Percentiles rank a stretch among this genome's conserved stretches.
phyloP scores from a whole-genome alignment of 345 rosid genomes.

The Atalantia buxifolia region DNA sequence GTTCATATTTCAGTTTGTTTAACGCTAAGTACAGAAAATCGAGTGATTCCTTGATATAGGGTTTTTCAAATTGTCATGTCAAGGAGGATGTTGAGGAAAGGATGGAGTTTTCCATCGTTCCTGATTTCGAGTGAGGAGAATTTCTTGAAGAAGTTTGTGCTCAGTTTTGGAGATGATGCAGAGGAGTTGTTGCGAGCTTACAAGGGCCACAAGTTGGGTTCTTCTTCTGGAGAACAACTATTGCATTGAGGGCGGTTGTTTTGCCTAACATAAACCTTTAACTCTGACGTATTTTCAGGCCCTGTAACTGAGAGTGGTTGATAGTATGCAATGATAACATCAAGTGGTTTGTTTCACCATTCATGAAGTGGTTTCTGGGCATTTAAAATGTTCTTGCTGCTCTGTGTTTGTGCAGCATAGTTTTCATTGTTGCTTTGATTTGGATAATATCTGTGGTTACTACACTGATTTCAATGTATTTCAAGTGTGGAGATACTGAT shows the following conservation, averaged over 20 bases:
- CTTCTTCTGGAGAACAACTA: not conserved
- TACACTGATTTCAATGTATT: slow-evolving; percentile 62
- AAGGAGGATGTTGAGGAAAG: slow-evolving; percentile 27
- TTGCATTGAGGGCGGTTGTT: not conserved
- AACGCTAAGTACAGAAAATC: not conserved
- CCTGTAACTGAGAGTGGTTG: not conserved
- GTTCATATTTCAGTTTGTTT: no score
- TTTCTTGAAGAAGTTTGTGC: slow-evolving; percentile 29
- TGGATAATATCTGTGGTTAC: slow-evolving; percentile 34
- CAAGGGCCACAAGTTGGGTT: slow-evolving; percentile 15
- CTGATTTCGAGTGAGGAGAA: slow-evolving; percentile 9
- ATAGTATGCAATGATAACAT: not conserved
- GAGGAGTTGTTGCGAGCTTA: slow-evolving; percentile 36
- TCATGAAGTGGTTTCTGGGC: not conserved
- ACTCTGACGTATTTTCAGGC: no score
- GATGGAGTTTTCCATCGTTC: slow-evolving; percentile 7
- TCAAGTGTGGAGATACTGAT: slow-evolving; percentile 40
- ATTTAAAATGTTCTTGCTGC: not conserved
- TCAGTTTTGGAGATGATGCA: slow-evolving; percentile 23
- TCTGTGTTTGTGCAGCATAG: no score
- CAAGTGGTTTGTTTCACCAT: not conserved
- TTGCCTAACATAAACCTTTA: not conserved
- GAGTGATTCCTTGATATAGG: slow-evolving; percentile 34
- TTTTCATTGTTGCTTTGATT: slow-evolving; percentile 36
- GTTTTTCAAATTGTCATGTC: slow-evolving; percentile 35